Base-by-base conservation (phyloP, 2,329 filamentous ascomycete genomes). In the Venturia oleaginea region DNA sequence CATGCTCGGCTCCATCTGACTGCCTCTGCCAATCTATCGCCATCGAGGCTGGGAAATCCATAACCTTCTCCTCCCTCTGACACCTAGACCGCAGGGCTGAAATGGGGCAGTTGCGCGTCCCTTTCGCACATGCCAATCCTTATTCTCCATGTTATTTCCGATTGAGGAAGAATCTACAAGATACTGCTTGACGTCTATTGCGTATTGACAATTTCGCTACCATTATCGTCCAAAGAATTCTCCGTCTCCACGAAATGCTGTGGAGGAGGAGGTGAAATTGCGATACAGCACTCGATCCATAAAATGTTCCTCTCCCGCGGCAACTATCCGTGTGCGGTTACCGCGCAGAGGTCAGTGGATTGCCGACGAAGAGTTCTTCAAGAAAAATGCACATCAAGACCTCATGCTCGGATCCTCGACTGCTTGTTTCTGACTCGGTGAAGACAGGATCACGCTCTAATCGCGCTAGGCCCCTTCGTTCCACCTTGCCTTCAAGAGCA, bases 231-330 rank as follows among this genome's bases (percentile, higher is more conserved):
- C n/a, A n/a, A n/a, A 40, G 8, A n/a, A n/a, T 46, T 46, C 43
- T n/a, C 43, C 46, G 46, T 51, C 40, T 6, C 8, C 13, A 5
- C 1, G 7, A 51, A 15, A 32, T 8, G 11, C 15, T 30, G 48
- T 54, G 48, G 48, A 55, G 48, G 48, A 55, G 48, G 48, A 55
- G 48, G 43, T 48, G 43, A 55, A 7, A 27, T 51, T 27, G 46
- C 13, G 46, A 43, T 17, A n/a, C 7, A 17, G 37, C 17, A 43
- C 6, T 43, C 40, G 6, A n/a, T 2, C 15, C 40, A 43, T 5
- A 3, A 17, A 13, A 13, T 19, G 17, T 6, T 17, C 40, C 40
- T 13, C 40, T 17, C 2, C 8, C 3, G 17, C 15, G 40, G 11
- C 15, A 19, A 13, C 40, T 17, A 5, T 43, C n/a, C 15, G 40